Conservation (phyloP, 108 stramenopile species). For the Cyclotella baltica region DNA sequence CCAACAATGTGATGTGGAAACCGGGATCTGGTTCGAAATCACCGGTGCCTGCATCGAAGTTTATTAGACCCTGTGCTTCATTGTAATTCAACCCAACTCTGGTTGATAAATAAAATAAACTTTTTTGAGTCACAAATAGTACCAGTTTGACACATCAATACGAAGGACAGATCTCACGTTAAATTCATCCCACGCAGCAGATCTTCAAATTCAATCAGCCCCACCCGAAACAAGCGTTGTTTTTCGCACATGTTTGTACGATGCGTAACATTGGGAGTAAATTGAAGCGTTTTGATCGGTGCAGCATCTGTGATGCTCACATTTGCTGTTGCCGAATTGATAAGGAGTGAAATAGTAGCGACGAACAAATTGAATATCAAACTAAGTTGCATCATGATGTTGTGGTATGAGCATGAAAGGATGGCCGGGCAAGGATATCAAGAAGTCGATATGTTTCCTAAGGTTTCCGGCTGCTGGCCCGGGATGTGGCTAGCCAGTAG, state of each 20-base stretch:
- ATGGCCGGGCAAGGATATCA: too few relatives aligned
- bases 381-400: too few relatives aligned
- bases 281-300: conserved; percentile 14
- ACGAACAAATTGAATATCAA: too few relatives aligned
- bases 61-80: background rate
- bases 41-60: background rate
- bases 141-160: background rate
- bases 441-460: too few relatives aligned
- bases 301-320: conserved; percentile 5
- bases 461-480: too few relatives aligned
- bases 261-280: conserved; percentile 23
- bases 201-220: conserved; percentile 12
- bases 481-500: too few relatives aligned
- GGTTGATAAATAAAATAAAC: background rate
- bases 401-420: too few relatives aligned
- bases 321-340: too few relatives aligned
- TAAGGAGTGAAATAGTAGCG: too few relatives aligned
- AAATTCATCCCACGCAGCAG: conserved; percentile 13
- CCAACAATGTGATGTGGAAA: too few relatives aligned
- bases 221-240: conserved; percentile 4
- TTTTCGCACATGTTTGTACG: conserved; percentile 17
- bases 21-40: too few relatives aligned
- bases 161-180: background rate
- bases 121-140: background rate
- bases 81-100: background rate